Evolutionary conservation across 768 basidiomycete species (phyloP), one percentile per base, ranked within the genome.

Genomic region (Suillus occidentalis): DNA sequence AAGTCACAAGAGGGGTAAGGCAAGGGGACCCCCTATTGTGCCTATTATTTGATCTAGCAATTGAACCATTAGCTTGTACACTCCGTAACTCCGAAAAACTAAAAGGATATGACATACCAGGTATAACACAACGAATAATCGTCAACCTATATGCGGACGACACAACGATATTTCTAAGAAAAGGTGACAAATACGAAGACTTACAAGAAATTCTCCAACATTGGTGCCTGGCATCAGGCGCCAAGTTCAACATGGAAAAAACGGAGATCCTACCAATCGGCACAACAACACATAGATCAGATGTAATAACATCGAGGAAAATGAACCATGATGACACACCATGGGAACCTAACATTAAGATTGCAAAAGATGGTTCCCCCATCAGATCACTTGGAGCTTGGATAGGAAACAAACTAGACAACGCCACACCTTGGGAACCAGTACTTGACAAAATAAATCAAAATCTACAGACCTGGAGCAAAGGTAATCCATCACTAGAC

Each of bases 191-290:
- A 10, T 65, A 65, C 16, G 20, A 14, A 1, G 66, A 66, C 34
- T 65, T 70, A 0, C 16, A 58, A 16, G 43, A 62, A 1, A 67
- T 70, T 4, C 63, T 72, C 0, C 14, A 65, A 9, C 31, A 43
- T 4, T 72, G 71, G 71, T 72, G 71, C 40, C 0, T 14, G 1
- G 70, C 67, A 0, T 70, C 72, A 0, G 65, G 68, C 0, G 67
- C 68, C 0, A 74, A 73, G 39, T 73, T 75, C 9, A 75, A 75
- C 47, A 7, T 70, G 40, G 22, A 28, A 7, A 75, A 75, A 28
- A 75, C 69, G 0, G 67, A 43, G 7, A 43, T 43, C 1, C 8
- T 43, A 20, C 42, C 42, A 8, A 43, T 43, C 0, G 20, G 42
- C 7, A 20, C 42, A 2, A 36, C 3, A 9, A 2, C 8, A 0